Evolutionary conservation across 768 basidiomycete species (phyloP), one percentile per base, ranked within the genome.

Genomic region (Lactifluus hygrophoroides): DNA sequence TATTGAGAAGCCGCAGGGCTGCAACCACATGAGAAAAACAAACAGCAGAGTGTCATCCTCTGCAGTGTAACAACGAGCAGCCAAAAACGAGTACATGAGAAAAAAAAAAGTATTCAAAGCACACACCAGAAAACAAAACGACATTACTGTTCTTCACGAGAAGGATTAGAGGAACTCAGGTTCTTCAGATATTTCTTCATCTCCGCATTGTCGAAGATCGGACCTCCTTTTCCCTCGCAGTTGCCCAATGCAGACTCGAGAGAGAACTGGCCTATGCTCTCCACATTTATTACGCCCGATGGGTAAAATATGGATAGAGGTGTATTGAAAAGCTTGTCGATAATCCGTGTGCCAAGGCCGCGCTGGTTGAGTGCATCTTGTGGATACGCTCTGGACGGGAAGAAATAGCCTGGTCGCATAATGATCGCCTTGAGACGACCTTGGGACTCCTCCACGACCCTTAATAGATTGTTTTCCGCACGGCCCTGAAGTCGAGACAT

Each of bases 391-490:
- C 50, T 57, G 8, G 57, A 56, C 17, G 64, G 64, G 48, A 48
- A 60, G 48, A 65, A 65, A 38, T 65, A 61, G 14, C 48, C 64
- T 13, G 64, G 64, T 21, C 63, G 51, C 51, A 65, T 42, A 6
- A 60, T 55, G 1, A 38, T 51, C 4, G 56, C 55, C 16, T 32
- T 45, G 23, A 65, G 46, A n/a, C 59, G 42, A 14, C 58, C 50
- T 23, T 40, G 37, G 14, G 58, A 65, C 17, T 47, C 43, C 40
- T 34, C 30, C 13, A 40, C 46, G 7, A 25, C 23, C n/a, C 30
- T 49, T 25, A 64, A 21, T n/a, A 65, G 37, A 19, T 35, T 35
- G 40, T 65, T 65, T 42, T 65, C 64, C 10, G 64, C 59, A 14
- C 52, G 49, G 35, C 63, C 63, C 63, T 60, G 25, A 14, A 47